Base-by-base conservation (phyloP, 306 rosid genomes). In the Pterocarpus macrocarpus region DNA sequence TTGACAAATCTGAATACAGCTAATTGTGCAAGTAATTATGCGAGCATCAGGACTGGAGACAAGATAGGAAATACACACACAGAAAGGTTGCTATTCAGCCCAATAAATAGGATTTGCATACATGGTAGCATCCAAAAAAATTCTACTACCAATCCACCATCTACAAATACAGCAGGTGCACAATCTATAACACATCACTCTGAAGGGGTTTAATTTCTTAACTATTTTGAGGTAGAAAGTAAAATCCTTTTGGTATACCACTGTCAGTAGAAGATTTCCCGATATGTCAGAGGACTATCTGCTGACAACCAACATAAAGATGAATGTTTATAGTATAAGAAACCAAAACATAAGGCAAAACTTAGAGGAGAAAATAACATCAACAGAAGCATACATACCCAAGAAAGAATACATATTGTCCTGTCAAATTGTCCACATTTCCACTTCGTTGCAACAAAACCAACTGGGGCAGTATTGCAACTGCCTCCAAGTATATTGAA, bases 401-500 rank as follows among this genome's bases (percentile, higher is more conserved):
- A 55, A 95, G 99, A 82, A 90, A 86, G 85, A 95, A 87, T 49
- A 91, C 90, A 87, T 95, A 95, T 87, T 95, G 94, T 45, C 98
- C 92, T 0, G 98, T 93, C 90, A 95, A 86, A 85, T 95, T 95
- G 90, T 93, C 99, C 53, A 95, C 99, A 66, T 90, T 95, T 69
- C 99, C 96, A 86, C 97, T 95, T 76, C 93, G 84, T 62, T 95
- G 99, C 78, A 95, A 74, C 92, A 95, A 80, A 84, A 91, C 97
- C 79, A 95, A 75, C 84, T 95, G 99, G 5, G 99, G 98, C 63
- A 91, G 86, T 84, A 95, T 95, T 5, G 97, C 93, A 44, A 90
- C 90, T 14, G 98, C 98, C 82, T 93, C 99, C 93, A 93, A 90
- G 85, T 93, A 95, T 82, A 95, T 86, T 39, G 99, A 95, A 90